Evolutionary conservation across 2,329 filamentous ascomycete genomes (phyloP), one percentile per base, ranked within the genome.

Genomic region (Macrophomina tecta): DNA sequence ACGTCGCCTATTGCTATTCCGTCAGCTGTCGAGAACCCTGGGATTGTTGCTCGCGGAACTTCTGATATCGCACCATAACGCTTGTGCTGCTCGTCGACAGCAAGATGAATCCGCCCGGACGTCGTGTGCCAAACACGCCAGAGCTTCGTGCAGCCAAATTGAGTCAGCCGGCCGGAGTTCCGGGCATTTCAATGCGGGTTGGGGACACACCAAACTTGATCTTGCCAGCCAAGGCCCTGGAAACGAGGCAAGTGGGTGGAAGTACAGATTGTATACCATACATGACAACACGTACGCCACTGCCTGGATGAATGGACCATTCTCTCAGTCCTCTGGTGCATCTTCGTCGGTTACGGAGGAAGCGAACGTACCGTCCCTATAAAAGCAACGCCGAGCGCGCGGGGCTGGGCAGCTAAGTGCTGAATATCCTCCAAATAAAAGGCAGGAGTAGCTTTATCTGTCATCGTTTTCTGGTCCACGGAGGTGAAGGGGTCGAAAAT

Each of bases 1-100:
- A 77, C 79, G 1, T 80, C 23, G 75, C 72, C 28, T 74, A 72
- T 4, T 76, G 65, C 18, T 74, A n/a, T 28, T 18, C 18, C 18
- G n/a, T 51, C 48, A 51, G 48, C 11, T 23, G 12, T 9, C 9
- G 18, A 11, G 18, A 3, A 28, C 12, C 12, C 28, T 28, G 23
- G n/a, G 18, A 28, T 9, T 14, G 9, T 4, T 28, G 23, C 11
- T 12, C 5, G 23, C 18, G 23, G 48, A 3, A n/a, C 48, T 38
- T 38, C 7, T 38, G 2, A 12, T 38, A 7, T 38, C 36, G 12
- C 28, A 51, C 48, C 48, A 32, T 51, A 51, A 28, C 48, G 48
- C 48, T 51, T 51, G 48, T 51, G 48, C 18, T 51, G 48, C 48
- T 51, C 48, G 48, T 51, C 48, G 18, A 30, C 28, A 7, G 48